Evolutionary conservation across 2,329 filamentous ascomycete species (phyloP), one percentile per base, ranked within the genome.

Genomic region (Fusarium beomiforme): DNA sequence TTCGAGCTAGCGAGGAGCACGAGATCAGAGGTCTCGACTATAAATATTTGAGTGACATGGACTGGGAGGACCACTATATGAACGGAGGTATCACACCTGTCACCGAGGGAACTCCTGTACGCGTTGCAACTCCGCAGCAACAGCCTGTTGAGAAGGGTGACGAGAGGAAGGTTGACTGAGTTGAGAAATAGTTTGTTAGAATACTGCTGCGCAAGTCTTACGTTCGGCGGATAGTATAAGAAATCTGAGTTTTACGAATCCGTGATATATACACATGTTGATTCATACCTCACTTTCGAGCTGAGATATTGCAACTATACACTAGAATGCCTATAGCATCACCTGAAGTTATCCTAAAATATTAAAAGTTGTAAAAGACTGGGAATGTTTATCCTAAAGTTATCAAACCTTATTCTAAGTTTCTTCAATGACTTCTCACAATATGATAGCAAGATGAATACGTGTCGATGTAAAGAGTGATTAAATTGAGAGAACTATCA

Each of bases 1-100:
- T 90, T 4, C 81, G 88, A 21, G 85, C 85, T 2, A 85, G 80
- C 2, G 86, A 89, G 59, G 86, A 89, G 59, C 86, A 84, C 11
- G 88, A 90, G 76, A 76, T 86, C 8, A 78, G 80, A 33, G 88
- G 88, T 0, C 76, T 90, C 42, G 88, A 90, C 16, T 77, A 64
- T 13, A 74, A 68, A 17, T 79, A 79, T 8, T 62, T 79, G 4
- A 73, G 74, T 4, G 78, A 79, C 13, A 70, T 75, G 11, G 72
- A 76, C 8, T 76, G 73, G 73, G 68, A 76, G 41, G 71, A 74
- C 8, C 56, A 72, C 12, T 64, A 72, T 13, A 61, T 54, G 43
- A 71, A 70, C 1, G 74, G 64, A 1, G 69, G 64, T 8, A 58
- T 59, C 9, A 64, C 75, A 11, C 70, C 67, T 17, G 42, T 68